phyloP scores from a whole-genome alignment of 164 flowering plant genomes.

The grape (Vitis vinifera) region ASM3070453v1 NC_081807.1:465001-465500 shows the following conservation, averaged over 20 bases:
- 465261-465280: constrained; percentile 27
- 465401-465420: constrained; percentile 35
- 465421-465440: constrained; percentile 34
- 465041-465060: not conserved
- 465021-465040: constrained; percentile 4
- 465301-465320: constrained; percentile 25
- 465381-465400: constrained; percentile 32
- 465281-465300: constrained; percentile 27
- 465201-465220: constrained; percentile 21
- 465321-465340: constrained; percentile 33
- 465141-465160: constrained; percentile 30
- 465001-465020: not conserved
- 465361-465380: constrained; percentile 33
- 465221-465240: constrained; percentile 22
- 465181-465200: constrained; percentile 20
- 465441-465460: constrained; percentile 15
- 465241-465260: constrained; percentile 25
- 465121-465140: constrained; percentile 24
- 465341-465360: constrained; percentile 37
- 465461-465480: constrained; percentile 11
- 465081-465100: constrained; percentile 34
- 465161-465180: constrained; percentile 20
- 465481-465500: constrained; percentile 25
- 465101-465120: constrained; percentile 30
- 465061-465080: not conserved